Conservation (phyloP, 352 stramenopile genomes). For the Phytophthora parvispora region DNA sequence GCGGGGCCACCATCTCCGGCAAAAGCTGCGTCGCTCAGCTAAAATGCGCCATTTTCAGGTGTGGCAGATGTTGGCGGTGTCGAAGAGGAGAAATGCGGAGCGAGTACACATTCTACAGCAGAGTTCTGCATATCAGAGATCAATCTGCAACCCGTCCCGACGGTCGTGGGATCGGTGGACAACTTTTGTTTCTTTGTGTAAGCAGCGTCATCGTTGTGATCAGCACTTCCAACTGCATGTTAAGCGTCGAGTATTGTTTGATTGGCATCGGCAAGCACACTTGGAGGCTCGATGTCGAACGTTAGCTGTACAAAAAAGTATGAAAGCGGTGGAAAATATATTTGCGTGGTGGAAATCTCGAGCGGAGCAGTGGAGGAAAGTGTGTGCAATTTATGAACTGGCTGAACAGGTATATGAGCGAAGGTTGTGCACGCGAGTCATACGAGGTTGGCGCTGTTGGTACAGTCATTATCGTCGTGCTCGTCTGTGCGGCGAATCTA, state of each 20-base stretch:
- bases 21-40: conserved; percentile 22
- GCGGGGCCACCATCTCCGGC: conserved; percentile 28
- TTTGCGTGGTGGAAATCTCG: conserved; percentile 37
- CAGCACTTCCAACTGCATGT: conserved; percentile 5
- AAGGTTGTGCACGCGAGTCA: conserved; percentile 24
- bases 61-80: conserved; percentile 24
- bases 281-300: conserved; percentile 6
- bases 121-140: conserved; percentile 21
- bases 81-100: background rate
- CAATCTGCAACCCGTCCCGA: conserved; percentile 38
- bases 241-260: conserved; percentile 19
- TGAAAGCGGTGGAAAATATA: background rate
- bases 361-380: conserved; percentile 35
- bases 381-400: conserved; percentile 26
- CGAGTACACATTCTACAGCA: conserved; percentile 2
- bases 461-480: conserved; percentile 8
- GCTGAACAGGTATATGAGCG: conserved; percentile 24
- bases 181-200: conserved; percentile 13
- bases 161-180: conserved; percentile 41
- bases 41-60: conserved; percentile 30
- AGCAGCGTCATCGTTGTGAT: conserved; percentile 11
- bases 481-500: conserved; percentile 11
- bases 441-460: conserved; percentile 29
- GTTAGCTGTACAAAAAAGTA: background rate
- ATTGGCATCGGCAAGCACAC: conserved; percentile 22